A percentile compares a stretch with the other conserved stretches of the same genome.
phyloP scores from a whole-genome alignment of 208 protist species.

The Leishmania turanica region DNA sequence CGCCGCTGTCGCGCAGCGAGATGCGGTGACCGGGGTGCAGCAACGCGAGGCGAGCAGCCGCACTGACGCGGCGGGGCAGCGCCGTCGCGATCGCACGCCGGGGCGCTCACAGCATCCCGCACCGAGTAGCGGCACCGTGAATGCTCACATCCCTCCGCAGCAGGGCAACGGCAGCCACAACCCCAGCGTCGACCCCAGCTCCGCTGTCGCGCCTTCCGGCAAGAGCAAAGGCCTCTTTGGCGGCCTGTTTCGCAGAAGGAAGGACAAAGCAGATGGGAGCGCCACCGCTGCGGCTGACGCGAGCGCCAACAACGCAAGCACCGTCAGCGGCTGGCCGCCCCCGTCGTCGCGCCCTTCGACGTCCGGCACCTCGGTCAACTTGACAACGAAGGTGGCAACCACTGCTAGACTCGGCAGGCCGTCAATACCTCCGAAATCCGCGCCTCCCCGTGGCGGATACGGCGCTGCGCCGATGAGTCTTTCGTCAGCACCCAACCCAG shows the following conservation, averaged over 20 bases:
- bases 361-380: background rate
- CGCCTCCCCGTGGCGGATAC: background rate
- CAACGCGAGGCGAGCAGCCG: background rate
- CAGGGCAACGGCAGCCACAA: conserved; percentile 2
- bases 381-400: background rate
- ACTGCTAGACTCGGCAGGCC: background rate
- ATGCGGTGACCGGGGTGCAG: conserved; percentile 4
- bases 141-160: background rate
- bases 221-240: conserved; percentile 35
- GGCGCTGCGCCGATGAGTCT: background rate
- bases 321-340: background rate
- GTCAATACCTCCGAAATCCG: background rate
- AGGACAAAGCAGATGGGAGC: conserved; percentile 5
- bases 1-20: background rate
- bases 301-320: background rate
- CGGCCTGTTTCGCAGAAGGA: conserved; percentile 30
- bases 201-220: background rate
- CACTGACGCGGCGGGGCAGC: background rate
- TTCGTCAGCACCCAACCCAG: background rate
- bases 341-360: conserved; percentile 2
- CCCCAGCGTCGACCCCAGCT: background rate
- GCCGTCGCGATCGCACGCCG: background rate
- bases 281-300: background rate
- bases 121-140: background rate
- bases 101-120: background rate